Percentiles rank a stretch among this genome's conserved stretches.
Conservation (phyloP, 164 flowering plant genomes). For the Protea cynaroides region DNA sequence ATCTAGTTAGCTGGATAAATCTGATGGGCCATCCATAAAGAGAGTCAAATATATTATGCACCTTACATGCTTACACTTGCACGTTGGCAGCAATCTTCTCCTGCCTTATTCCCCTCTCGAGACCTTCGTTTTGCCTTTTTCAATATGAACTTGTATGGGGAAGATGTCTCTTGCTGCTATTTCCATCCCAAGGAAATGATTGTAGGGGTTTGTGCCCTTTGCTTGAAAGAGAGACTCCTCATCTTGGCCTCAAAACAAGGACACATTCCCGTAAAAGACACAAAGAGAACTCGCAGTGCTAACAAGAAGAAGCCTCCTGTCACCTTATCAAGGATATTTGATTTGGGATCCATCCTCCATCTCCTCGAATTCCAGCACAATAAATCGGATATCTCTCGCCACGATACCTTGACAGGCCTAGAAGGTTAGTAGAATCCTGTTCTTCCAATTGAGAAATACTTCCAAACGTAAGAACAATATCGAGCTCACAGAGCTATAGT, state of each 20-base stretch:
- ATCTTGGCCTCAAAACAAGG: slow-evolving; percentile 57
- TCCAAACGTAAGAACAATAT: neutral
- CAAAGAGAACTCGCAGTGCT: slow-evolving; percentile 4
- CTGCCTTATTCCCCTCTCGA: neutral
- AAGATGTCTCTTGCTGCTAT: slow-evolving; percentile 38
- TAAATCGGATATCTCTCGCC: slow-evolving; percentile 24
- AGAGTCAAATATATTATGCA: neutral
- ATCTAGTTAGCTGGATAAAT: neutral
- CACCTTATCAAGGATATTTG: slow-evolving; percentile 45
- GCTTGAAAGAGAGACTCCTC: slow-evolving; percentile 79
- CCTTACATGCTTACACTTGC: neutral
- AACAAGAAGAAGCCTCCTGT: slow-evolving; percentile 20
- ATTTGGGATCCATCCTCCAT: slow-evolving; percentile 50
- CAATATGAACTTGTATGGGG: slow-evolving; percentile 35
- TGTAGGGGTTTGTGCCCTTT: slow-evolving; percentile 68
- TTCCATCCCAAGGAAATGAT: slow-evolving; percentile 53
- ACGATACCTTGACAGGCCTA: slow-evolving; percentile 39
- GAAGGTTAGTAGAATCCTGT: slow-evolving; percentile 43
- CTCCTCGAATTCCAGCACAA: slow-evolving; percentile 42
- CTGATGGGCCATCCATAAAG: neutral
- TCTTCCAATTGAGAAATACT: neutral
- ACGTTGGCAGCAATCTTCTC: neutral
- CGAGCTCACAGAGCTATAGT: no score
- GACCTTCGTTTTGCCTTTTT: neutral
- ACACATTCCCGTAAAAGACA: slow-evolving; percentile 7